Evolutionary conservation across 2,329 filamentous ascomycete genomes (phyloP), one percentile per base, ranked within the genome.

Genomic region (Waltergamsia citrina): DNA sequence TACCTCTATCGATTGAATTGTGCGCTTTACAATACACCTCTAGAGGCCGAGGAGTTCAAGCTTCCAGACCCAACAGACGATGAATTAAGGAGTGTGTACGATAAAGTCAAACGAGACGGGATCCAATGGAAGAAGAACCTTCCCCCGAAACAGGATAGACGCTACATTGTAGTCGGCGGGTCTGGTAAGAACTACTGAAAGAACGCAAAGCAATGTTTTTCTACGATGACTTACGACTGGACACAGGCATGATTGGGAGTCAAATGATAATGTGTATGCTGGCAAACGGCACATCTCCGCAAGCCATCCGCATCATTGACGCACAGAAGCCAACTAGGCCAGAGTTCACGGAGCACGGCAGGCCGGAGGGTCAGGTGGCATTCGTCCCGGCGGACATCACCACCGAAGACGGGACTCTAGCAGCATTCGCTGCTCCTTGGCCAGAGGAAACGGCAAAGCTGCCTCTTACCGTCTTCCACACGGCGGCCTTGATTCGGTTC

Each of bases 401-500:
- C 4, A 66, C 69, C 14, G 46, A 51, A 15, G 40, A 51, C 4
- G 61, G 60, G 3, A 63, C 68, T 1, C 39, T 50, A 6, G 54
- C 51, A 1, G 68, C 69, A 12, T 74, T 76, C 36, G 46, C 52
- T 6, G 51, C 53, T 16, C 54, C 62, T 5, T 76, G 72, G 71
- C 53, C 59, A 3, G 32, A 48, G 3, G 47, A 49, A 2, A 54
- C 62, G 5, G 53, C 61, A 5, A 30, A 49, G 5, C 54, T 65
- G 4, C 69, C 71, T 2, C 50, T 76, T 17, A 74, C 70, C 1
- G 70, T 76, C 11, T 73, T 70, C 44, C 71, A 76, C 51, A 74
- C 65, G 1, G 71, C 70, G 3, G 71, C 71, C 2, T 56, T 63
- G 5, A 74, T 76, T 38, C 56, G 68, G 9, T 61, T 67, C 1